These are phyloP conservation scores for Phytophthora pseudosyringae DNA, from an alignment of 352 stramenopile genomes.

Conservation along the genomic window DNA sequence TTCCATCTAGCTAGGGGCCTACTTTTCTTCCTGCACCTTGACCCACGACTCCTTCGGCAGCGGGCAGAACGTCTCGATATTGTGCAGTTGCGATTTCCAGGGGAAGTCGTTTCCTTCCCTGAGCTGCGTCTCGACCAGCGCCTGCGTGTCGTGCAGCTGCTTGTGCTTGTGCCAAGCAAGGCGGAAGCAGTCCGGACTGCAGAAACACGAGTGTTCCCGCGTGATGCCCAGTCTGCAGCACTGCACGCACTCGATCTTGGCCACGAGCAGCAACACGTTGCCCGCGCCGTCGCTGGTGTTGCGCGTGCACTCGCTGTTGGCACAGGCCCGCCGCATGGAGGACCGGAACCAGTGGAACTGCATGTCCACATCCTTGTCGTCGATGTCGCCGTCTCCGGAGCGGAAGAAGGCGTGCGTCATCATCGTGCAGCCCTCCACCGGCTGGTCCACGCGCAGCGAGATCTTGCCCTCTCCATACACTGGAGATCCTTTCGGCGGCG, in stretches of 20 bases:
- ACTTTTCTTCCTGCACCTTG: slow-evolving; percentile 75
- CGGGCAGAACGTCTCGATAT: slow-evolving; percentile 64
- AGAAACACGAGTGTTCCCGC: slow-evolving; percentile 75
- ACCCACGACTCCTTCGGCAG: slow-evolving; percentile 62
- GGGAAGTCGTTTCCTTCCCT: slow-evolving; percentile 31
- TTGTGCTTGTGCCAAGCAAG: slow-evolving; percentile 74
- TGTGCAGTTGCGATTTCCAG: slow-evolving; percentile 68
- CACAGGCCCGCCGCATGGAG: slow-evolving; percentile 58
- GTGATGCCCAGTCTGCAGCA: slow-evolving; percentile 72
- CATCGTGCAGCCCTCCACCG: slow-evolving; percentile 70
- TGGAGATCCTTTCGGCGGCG: slow-evolving; percentile 61
- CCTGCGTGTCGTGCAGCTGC: slow-evolving; percentile 55
- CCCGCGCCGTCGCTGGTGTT: slow-evolving; percentile 56
- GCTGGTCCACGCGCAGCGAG: slow-evolving; percentile 78
- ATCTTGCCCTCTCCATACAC: slow-evolving; percentile 73
- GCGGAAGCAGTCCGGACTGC: slow-evolving; percentile 70
- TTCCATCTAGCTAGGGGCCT: slow-evolving; percentile 35
- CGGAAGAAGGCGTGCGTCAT: slow-evolving; percentile 85
- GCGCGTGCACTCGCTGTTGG: slow-evolving; percentile 64
- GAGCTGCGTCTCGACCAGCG: slow-evolving; percentile 28
- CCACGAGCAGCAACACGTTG: slow-evolving; percentile 74
- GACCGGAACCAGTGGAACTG: slow-evolving; percentile 77
- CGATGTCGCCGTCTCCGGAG: slow-evolving; percentile 68
- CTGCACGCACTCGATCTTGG: slow-evolving; percentile 75
- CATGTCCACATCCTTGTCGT: slow-evolving; percentile 75